Evolutionary conservation across 2,329 filamentous ascomycete species (phyloP).

Genomic region (Fusarium kyushuense): DNA sequence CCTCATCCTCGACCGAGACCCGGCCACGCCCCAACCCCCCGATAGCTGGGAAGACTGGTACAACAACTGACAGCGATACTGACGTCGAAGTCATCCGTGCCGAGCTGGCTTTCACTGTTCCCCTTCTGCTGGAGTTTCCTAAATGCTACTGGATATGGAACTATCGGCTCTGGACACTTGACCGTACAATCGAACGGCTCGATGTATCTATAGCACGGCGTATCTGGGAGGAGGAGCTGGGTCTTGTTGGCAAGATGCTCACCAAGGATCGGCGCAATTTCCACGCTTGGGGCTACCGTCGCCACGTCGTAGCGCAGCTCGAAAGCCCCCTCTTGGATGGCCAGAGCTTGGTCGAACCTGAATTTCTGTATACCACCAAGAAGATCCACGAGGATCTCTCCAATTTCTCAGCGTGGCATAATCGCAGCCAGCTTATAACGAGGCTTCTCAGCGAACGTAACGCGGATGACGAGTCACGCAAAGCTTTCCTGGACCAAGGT

Average conservation of each 20-base stretch:
- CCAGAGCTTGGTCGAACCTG: slow-evolving; percentile 77
- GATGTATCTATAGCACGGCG: slow-evolving; percentile 65
- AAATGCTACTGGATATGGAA: slow-evolving; percentile 99
- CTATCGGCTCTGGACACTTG: slow-evolving; percentile 86
- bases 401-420: slow-evolving; percentile 98
- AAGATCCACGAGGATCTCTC: slow-evolving; percentile 89
- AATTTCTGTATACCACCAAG: slow-evolving; percentile 90
- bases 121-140: slow-evolving; percentile 84
- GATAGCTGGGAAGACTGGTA: slow-evolving; percentile 67
- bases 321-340: slow-evolving; percentile 69
- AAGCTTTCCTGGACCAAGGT: slow-evolving; percentile 79
- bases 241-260: slow-evolving; percentile 88
- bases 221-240: slow-evolving; percentile 88
- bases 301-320: slow-evolving; percentile 80
- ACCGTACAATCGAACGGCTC: slow-evolving; percentile 75
- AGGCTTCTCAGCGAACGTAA: slow-evolving; percentile 77
- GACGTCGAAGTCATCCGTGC: slow-evolving; percentile 69
- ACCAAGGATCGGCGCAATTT: slow-evolving; percentile 89
- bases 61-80: slow-evolving; percentile 56
- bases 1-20: slow-evolving; percentile 65
- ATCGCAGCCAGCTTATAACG: slow-evolving; percentile 85
- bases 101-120: slow-evolving; percentile 86
- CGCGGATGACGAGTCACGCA: slow-evolving; percentile 72
- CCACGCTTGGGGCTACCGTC: slow-evolving; percentile 94
- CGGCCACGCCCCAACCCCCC: slow-evolving; percentile 60